phyloP scores from a whole-genome alignment of 2,329 filamentous ascomycete species.

The Parastagonospora avenae region DNA sequence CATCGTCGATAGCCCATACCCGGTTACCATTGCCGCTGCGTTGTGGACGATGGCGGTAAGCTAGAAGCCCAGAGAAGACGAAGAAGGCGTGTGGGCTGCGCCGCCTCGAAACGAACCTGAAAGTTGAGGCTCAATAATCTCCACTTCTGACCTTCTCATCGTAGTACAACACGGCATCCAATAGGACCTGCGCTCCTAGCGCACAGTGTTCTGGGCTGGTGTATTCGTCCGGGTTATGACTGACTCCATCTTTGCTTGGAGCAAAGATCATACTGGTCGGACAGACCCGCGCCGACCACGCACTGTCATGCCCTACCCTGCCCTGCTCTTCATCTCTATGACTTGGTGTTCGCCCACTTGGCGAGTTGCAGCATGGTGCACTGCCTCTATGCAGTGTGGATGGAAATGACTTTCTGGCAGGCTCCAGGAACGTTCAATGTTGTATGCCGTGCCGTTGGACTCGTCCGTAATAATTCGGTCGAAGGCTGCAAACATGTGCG shows the following conservation, averaged over 20 bases:
- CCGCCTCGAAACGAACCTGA: not conserved
- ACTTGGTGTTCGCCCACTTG: slow-evolving; percentile 22
- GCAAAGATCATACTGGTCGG: slow-evolving; percentile 52
- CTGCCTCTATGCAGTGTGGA: slow-evolving; percentile 24
- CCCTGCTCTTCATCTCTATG: slow-evolving; percentile 35
- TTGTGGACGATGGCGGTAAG: not conserved
- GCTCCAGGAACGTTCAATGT: slow-evolving; percentile 29
- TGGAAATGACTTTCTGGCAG: slow-evolving; percentile 34
- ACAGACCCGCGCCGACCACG: slow-evolving; percentile 33
- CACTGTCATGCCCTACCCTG: slow-evolving; percentile 35
- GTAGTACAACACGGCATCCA: slow-evolving; percentile 42
- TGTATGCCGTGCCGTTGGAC: slow-evolving; percentile 26
- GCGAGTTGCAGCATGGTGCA: slow-evolving; percentile 21
- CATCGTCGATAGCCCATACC: slow-evolving; percentile 1
- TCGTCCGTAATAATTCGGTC: slow-evolving; percentile 27
- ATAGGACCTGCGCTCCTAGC: slow-evolving; percentile 53
- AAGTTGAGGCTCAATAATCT: slow-evolving; percentile 12
- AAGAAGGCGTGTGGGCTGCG: not conserved
- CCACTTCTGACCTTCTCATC: slow-evolving; percentile 23
- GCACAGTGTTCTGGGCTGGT: slow-evolving; percentile 51
- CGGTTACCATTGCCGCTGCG: not conserved
- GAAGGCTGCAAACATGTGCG: slow-evolving; percentile 25
- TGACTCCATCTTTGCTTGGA: slow-evolving; percentile 50
- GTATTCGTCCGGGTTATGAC: slow-evolving; percentile 52
- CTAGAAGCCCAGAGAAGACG: not conserved